These are phyloP conservation scores for Claviceps pazoutovae DNA, from an alignment of 2,329 filamentous ascomycete species.

Conservation along the genomic window DNA sequence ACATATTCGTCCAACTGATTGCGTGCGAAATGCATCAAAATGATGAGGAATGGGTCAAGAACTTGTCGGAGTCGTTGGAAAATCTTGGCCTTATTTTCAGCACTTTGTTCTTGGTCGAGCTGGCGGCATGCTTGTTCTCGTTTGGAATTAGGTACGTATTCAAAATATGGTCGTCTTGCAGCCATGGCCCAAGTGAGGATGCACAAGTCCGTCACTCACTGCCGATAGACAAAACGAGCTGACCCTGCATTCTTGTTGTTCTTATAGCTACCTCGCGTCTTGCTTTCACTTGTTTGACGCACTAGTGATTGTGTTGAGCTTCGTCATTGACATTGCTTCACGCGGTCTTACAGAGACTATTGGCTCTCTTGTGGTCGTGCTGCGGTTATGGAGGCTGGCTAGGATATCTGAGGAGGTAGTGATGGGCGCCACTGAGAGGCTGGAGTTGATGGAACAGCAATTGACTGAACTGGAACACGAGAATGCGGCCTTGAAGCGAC, in stretches of 20 bases:
- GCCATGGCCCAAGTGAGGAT: not conserved
- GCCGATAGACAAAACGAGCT: not conserved
- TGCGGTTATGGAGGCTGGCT: slow-evolving; percentile 55
- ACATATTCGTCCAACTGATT: slow-evolving; percentile 34
- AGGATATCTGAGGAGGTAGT: slow-evolving; percentile 58
- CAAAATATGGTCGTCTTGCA: too few species aligned
- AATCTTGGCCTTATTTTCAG: slow-evolving; percentile 45
- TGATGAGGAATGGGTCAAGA: slow-evolving; percentile 27
- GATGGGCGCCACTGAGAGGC: slow-evolving; percentile 46
- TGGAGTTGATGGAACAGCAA: slow-evolving; percentile 40
- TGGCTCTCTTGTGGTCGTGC: slow-evolving; percentile 49
- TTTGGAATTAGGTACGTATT: slow-evolving; percentile 43
- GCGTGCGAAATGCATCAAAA: slow-evolving; percentile 30
- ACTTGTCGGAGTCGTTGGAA: slow-evolving; percentile 27
- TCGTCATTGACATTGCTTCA: slow-evolving; percentile 46
- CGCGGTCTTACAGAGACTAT: slow-evolving; percentile 48
- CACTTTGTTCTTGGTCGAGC: slow-evolving; percentile 49
- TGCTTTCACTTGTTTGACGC: slow-evolving; percentile 54
- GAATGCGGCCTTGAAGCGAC: slow-evolving; percentile 18
- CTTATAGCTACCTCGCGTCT: slow-evolving; percentile 36
- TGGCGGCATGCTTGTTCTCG: slow-evolving; percentile 43
- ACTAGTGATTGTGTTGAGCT: slow-evolving; percentile 45
- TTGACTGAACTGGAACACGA: slow-evolving; percentile 38
- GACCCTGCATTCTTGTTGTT: not conserved
- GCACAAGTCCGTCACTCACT: too few species aligned